Base-by-base conservation (phyloP, 2,329 filamentous ascomycete species). In the Aspergillus bombycis region DNA sequence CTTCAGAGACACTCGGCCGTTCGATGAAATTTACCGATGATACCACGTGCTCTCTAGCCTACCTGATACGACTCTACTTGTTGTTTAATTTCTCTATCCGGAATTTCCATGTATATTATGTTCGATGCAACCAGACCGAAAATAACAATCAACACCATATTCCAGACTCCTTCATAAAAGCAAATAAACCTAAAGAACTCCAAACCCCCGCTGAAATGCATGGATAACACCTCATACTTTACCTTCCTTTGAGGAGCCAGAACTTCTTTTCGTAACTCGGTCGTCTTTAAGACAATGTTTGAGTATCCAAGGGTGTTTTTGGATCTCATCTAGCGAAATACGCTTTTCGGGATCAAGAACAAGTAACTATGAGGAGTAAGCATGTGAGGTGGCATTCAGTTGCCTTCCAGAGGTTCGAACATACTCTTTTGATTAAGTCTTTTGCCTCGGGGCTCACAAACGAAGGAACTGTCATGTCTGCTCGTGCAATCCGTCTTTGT, bases 301-400 rank as follows among this genome's bases (percentile, higher is more conserved):
- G 70, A 97, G 78, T 72, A 99, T 97, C 95, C 95, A 99, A 21
- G 95, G 94, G 77, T 98, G 95, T 58, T 85, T 85, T 78, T 94
- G 90, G 43, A 98, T 91, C 63, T 96, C 90, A 19, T 97, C 93
- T 12, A 99, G 86, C 4, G 93, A 87, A 71, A 99, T 91, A 68
- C 95, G 86, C 84, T 97, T 97, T 74, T 96, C 93, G 0, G 95
- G 95, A 74, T 98, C 93, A 61, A 98, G 85, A 23, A 97, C 93
- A 50, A 99, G 87, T 45, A 97, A 83, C 92, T 91, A 78, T 55
- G 54, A 41, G 61, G 58, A 58, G 64, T 78, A 62, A 78, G 70
- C 21, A 38, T 55, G 10, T 55, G 32, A 60, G 34, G 9, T 26
- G 21, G 56, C 34, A 19, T 26, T 48, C 12, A 36, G 43, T 9